Evolutionary conservation across 805 yeast genomes (phyloP).

Genomic region (Starmerella powellii): DNA sequence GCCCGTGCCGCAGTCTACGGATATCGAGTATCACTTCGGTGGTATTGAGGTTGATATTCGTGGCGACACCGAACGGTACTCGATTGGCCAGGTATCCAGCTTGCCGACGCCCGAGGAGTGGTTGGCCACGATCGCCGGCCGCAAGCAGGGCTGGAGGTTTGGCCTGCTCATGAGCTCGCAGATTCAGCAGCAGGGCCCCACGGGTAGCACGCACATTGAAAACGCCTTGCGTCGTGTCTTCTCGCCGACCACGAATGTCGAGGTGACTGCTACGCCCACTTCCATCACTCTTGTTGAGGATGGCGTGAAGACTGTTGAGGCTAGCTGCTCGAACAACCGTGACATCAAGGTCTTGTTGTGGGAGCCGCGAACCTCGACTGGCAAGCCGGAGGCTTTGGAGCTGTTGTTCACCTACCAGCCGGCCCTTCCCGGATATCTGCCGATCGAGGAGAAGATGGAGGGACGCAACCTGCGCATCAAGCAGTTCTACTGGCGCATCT

Average conservation of each 20-base stretch:
- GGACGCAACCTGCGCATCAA: constrained; percentile 89
- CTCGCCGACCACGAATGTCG: constrained; percentile 55
- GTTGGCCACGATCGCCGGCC: constrained; percentile 75
- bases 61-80: constrained; percentile 25
- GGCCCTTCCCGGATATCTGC: constrained; percentile 76
- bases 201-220: constrained; percentile 56
- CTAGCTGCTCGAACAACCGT: constrained; percentile 39
- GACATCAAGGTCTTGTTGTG: constrained; percentile 61
- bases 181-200: constrained; percentile 47
- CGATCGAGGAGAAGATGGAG: constrained; percentile 78
- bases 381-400: constrained; percentile 58
- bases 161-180: constrained; percentile 72
- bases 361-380: constrained; percentile 79
- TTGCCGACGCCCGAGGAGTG: constrained; percentile 42
- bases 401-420: constrained; percentile 71
- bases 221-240: constrained; percentile 75
- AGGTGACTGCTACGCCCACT: constrained; percentile 46
- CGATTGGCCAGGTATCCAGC: constrained; percentile 27
- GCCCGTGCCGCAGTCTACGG: constrained; percentile 28
- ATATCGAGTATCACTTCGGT: constrained; percentile 26
- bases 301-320: constrained; percentile 57
- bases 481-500: constrained; percentile 91
- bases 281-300: constrained; percentile 57
- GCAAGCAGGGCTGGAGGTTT: constrained; percentile 71
- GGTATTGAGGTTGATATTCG: constrained; percentile 20